These are phyloP conservation scores for Secale cereale DNA, from an alignment of 176 grass and related monocot genomes.

Conservation along the genomic window DNA sequence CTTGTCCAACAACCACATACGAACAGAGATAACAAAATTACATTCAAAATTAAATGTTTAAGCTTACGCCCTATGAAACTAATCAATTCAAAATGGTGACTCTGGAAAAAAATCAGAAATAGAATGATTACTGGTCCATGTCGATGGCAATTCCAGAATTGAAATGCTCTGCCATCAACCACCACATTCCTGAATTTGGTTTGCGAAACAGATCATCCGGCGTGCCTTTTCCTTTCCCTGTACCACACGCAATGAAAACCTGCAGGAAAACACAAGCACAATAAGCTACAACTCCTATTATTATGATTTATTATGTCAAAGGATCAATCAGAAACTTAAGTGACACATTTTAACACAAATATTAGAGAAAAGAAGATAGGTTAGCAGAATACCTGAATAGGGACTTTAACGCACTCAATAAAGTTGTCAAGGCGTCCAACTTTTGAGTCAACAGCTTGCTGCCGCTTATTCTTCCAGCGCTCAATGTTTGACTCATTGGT, in stretches of 20 bases:
- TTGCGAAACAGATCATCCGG: constrained; percentile 70
- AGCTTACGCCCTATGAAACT: not conserved
- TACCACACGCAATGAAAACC: constrained; percentile 89
- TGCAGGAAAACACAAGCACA: constrained; percentile 28
- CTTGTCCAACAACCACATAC: not conserved
- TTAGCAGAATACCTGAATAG: constrained; percentile 61
- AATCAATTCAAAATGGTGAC: not conserved
- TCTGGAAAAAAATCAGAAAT: not conserved
- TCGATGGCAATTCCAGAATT: constrained; percentile 72
- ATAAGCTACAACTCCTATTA: constrained; percentile 11
- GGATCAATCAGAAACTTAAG: not conserved
- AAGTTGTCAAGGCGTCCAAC: constrained; percentile 86
- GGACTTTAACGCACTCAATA: constrained; percentile 62
- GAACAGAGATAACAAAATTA: not conserved
- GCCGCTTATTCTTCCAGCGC: constrained; percentile 86
- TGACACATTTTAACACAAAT: not conserved
- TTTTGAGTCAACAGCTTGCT: constrained; percentile 91
- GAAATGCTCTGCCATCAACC: constrained; percentile 70
- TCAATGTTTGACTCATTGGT: constrained; percentile 95
- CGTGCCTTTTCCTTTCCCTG: constrained; percentile 50
- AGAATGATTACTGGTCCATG: constrained; percentile 64
- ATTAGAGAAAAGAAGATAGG: constrained; percentile 16
- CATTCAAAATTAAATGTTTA: not conserved
- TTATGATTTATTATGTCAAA: not conserved
- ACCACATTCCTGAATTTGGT: constrained; percentile 89